Evolutionary conservation across 1,284 basidiomycete genomes (phyloP).

Genomic region (Ganoderma meredithae): DNA sequence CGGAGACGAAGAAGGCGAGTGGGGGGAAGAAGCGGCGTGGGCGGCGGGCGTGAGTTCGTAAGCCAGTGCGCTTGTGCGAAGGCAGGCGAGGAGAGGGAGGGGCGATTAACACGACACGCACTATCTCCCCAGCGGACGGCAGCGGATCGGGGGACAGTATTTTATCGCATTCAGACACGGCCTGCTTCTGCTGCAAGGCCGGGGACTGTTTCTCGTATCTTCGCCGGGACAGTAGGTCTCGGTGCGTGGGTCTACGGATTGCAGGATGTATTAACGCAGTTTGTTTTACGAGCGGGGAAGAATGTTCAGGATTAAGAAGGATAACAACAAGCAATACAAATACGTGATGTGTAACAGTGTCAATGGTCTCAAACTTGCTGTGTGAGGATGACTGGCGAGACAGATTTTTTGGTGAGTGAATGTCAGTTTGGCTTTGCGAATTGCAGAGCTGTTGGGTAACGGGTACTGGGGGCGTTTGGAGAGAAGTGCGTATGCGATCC

Average conservation of each 20-base stretch:
- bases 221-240: background rate
- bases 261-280: constrained; percentile 22
- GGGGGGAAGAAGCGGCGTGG: constrained; percentile 19
- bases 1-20: constrained; percentile 19
- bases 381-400: background rate
- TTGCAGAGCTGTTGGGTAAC: too few relatives aligned
- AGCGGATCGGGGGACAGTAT: background rate
- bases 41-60: constrained; percentile 13
- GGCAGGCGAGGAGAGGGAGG: background rate
- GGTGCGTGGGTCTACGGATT: constrained; percentile 6
- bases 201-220: constrained; percentile 14
- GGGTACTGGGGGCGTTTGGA: too few relatives aligned
- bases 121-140: background rate
- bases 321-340: background rate
- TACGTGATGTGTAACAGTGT: background rate
- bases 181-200: background rate
- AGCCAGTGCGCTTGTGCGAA: background rate
- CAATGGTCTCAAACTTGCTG: background rate
- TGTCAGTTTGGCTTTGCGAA: too few relatives aligned
- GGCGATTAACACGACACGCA: background rate
- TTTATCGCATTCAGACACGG: background rate
- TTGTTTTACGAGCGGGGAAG: constrained; percentile 7
- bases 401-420: background rate
- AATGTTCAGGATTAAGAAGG: background rate
- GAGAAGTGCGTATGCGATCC: background rate